Evolutionary conservation across 2,329 filamentous ascomycete genomes (phyloP).

Genomic region (Colletotrichum shisoi): DNA sequence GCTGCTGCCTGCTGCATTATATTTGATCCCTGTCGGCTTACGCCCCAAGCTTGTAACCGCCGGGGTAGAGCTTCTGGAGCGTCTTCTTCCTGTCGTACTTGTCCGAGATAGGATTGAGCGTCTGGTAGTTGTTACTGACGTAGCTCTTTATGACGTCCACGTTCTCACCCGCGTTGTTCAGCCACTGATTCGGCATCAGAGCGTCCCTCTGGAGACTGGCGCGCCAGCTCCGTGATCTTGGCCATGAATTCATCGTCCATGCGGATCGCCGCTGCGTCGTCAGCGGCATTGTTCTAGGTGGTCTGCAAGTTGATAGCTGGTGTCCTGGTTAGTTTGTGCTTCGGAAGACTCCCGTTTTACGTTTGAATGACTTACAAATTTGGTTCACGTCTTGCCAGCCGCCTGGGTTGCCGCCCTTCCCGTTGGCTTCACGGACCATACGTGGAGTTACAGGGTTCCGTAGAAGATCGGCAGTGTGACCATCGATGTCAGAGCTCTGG

Average conservation of each 20-base stretch:
- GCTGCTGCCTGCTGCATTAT: too few species aligned
- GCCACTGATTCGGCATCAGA: conserved; percentile 45
- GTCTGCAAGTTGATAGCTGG: conserved; percentile 26
- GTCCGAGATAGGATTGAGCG: conserved; percentile 44
- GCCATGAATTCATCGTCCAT: conserved; percentile 20
- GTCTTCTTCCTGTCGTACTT: conserved; percentile 48
- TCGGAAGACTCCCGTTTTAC: too few species aligned
- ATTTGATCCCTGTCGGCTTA: too few species aligned
- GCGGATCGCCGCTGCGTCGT: conserved; percentile 20
- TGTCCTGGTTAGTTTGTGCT: not conserved
- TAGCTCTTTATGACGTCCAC: conserved; percentile 46
- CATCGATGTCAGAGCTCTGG: not conserved
- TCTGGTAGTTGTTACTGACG: conserved; percentile 45
- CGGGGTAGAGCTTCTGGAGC: conserved; percentile 44
- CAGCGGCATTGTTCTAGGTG: conserved; percentile 17
- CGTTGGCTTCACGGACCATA: not conserved
- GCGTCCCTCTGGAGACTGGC: conserved; percentile 39
- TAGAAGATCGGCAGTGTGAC: not conserved
- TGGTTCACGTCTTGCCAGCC: conserved; percentile 11
- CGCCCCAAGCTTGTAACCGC: conserved; percentile 37
- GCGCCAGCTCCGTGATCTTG: conserved; percentile 21
- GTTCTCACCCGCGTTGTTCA: conserved; percentile 48
- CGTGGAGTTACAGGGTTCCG: conserved; percentile 2
- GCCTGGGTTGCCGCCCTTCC: not conserved
- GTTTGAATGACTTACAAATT: not conserved